These are phyloP conservation scores for Anisodus tanguticus DNA, from an alignment of 257 asterid genomes.

Conservation along the genomic window DNA sequence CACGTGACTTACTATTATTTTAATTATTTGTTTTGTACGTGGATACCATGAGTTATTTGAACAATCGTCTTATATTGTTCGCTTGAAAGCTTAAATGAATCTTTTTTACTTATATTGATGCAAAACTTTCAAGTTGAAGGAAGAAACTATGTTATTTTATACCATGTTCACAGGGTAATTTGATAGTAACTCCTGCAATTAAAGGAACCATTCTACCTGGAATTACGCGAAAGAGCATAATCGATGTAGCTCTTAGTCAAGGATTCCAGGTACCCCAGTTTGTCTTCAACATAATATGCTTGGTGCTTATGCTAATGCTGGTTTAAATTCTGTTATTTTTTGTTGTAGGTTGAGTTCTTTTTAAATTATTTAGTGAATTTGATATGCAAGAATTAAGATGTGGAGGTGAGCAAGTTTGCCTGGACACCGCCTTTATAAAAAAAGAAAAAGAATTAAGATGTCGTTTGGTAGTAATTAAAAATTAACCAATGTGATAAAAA, in stretches of 20 bases:
- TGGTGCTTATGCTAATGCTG: slow-evolving; percentile 5
- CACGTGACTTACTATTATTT: not conserved
- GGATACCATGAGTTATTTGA: slow-evolving; percentile 1
- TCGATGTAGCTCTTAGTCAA: slow-evolving; percentile 53
- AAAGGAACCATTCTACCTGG: slow-evolving; percentile 61
- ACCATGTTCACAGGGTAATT: slow-evolving; percentile 43
- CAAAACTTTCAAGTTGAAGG: not conserved
- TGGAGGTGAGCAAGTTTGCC: not conserved
- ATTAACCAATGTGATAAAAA: not conserved
- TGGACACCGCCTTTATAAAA: not conserved
- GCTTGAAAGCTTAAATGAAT: not conserved
- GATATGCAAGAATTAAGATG: not conserved
- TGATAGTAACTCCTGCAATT: slow-evolving; percentile 52
- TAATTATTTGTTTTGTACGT: not conserved
- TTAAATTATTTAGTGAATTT: not conserved
- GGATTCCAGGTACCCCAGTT: slow-evolving; percentile 49
- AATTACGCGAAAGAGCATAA: slow-evolving; percentile 55
- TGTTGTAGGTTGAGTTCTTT: not conserved
- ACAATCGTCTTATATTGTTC: not conserved
- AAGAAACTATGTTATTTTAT: not conserved
- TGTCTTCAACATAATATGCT: slow-evolving; percentile 11
- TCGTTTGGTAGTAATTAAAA: not conserved
- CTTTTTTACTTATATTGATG: not conserved
- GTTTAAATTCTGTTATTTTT: not conserved
- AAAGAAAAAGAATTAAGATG: not conserved